Base-by-base conservation (phyloP, 441 rosid genomes). In the Erodium chrysanthum region DNA sequence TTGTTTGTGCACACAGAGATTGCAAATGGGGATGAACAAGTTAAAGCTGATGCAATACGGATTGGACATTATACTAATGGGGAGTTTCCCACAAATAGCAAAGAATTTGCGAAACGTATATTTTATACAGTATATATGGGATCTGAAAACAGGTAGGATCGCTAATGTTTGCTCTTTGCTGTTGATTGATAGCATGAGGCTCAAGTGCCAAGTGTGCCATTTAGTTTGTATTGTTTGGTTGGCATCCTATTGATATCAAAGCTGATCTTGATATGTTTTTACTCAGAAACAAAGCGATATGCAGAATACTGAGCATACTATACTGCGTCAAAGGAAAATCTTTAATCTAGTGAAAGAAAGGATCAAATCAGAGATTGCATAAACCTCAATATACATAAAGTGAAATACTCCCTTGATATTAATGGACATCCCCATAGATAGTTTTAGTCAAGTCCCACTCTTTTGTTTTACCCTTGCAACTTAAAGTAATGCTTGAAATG, bases 71-170 rank as follows among this genome's bases (percentile, higher is more conserved):
- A 91, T 67, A 61, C 77, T 12, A 76, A 84, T 77, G 96, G 95
- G 56, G 78, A 83, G 66, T 89, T 79, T 81, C 98, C 98, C 23
- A 83, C 87, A 17, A 93, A 89, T 73, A 86, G 92, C 84, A 91
- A 79, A 82, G 98, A 91, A 84, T 89, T 93, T 76, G 96, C 98
- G 31, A 89, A 83, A 72, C 86, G 97, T 27, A 74, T 93, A 83
- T 91, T 93, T 76, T 93, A 89, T 78, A 93, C 97, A 2, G 93
- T 93, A 25, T 93, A 76, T 78, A 93, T 93, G 98, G 97, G 98
- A 2, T 77, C 97, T 69, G 98, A 93, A 79, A 93, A 93, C 83
- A 93, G 98, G 98, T 93, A 69, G 71, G 76, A 17, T 52, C 22
- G 1, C 59, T 52, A 17, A 52, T 18, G 8, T 18, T 52, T 52